phyloP scores from a whole-genome alignment of 148 eudicot species.

The Fallopia convolvulus region DNA sequence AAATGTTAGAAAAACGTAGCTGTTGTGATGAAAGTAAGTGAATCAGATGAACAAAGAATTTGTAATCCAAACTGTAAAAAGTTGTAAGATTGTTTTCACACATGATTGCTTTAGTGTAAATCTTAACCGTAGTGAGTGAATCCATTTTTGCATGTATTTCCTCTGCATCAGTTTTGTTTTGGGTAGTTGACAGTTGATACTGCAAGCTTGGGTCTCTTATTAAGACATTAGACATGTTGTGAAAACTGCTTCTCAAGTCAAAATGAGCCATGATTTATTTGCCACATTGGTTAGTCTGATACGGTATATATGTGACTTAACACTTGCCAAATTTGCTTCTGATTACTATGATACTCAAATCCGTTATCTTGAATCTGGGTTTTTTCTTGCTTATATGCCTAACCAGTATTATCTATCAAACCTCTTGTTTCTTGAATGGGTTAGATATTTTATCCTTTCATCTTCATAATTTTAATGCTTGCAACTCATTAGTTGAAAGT shows the following conservation, averaged over 20 bases:
- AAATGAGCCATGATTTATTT: too few species aligned
- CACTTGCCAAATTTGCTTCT: background rate
- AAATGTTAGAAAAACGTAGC: background rate
- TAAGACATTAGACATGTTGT: too few species aligned
- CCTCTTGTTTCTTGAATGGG: background rate
- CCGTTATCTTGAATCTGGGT: background rate
- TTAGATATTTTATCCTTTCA: background rate
- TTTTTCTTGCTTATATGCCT: background rate
- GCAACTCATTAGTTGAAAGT: background rate
- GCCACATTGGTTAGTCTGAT: too few species aligned
- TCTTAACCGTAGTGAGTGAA: background rate
- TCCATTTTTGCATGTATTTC: background rate
- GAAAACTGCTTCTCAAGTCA: too few species aligned
- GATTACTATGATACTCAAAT: background rate
- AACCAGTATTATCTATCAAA: background rate
- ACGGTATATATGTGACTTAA: background rate
- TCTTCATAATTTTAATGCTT: background rate
- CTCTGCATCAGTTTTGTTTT: background rate
- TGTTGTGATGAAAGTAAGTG: background rate
- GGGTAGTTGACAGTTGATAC: background rate
- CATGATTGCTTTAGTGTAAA: background rate
- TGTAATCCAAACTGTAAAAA: background rate
- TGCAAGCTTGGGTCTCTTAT: background rate
- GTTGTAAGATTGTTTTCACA: background rate
- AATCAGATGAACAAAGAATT: background rate